Base-by-base conservation (phyloP, 441 rosid genomes). In the Erodium texanum region DNA sequence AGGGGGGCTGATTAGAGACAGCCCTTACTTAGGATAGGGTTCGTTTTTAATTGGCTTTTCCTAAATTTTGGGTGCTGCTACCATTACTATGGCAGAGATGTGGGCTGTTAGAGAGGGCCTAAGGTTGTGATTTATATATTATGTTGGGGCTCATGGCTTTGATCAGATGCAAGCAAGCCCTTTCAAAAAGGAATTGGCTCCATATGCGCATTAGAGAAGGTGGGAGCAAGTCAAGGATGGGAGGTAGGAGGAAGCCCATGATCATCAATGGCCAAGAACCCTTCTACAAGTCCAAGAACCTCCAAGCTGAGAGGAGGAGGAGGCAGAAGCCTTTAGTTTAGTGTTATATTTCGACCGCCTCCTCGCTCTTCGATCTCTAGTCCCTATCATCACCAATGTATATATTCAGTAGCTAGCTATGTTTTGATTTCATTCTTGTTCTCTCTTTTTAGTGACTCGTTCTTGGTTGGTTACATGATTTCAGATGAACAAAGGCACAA, bases 351-450 rank as follows among this genome's bases (percentile, higher is more conserved):
- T 32, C 6, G 79, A 72, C 48, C 83, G 94, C 61, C 91, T 93
- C 63, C 80, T 88, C 62, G 69, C 86, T 3, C 78, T 93, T 16
- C 90, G 98, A 18, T 81, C 97, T 19, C 27, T 76, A 29, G 97
- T 93, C 69, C 97, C 98, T 3, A 82, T 76, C 24, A 90, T 93
- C 85, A 93, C 96, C 50, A 93, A 90, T 76, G 98, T 56, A 56
- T 58, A 58, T 10, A 2, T 7, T n/a, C 8, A 19, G 12, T 58
- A 58, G 12, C 62, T 58, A 48, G 7, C 6, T 10, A 20, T 22
- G 10, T 58, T 5, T 9, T 24, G 54, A 50, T 72, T 2, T 54
- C 38, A 36, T 3, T 34, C n/a, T 32, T 22, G 8, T 2, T 48
- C 36, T 22, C 38, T 27, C 2, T 6, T 54, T 43, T 56, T 10